phyloP scores from a whole-genome alignment of 176 grass and related monocot species.

The Aegilops tauschii region DNA sequence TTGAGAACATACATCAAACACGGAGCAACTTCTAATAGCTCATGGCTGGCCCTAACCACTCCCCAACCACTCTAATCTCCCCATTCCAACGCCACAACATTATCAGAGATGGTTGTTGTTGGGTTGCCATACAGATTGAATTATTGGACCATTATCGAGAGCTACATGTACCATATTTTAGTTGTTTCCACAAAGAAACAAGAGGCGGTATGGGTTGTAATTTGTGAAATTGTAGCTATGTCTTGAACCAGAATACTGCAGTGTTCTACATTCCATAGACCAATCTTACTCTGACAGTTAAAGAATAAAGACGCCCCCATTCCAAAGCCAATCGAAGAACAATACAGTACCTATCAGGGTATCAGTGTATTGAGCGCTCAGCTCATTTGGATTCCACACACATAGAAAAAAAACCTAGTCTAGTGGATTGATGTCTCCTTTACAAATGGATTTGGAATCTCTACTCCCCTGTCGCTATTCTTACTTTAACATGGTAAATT shows the following conservation, averaged over 20 bases:
- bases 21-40: background rate
- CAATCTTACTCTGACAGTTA: slow-evolving; percentile 23
- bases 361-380: background rate
- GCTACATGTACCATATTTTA: background rate
- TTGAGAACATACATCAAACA: slow-evolving; percentile 10
- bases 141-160: slow-evolving; percentile 37
- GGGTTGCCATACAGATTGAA: slow-evolving; percentile 18
- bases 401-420: background rate
- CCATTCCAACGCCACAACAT: slow-evolving; percentile 6
- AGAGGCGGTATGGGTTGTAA: background rate
- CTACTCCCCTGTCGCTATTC: background rate
- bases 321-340: background rate
- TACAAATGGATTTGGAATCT: slow-evolving; percentile 17
- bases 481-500: slow-evolving; percentile 24
- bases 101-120: slow-evolving; percentile 25
- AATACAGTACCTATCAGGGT: background rate
- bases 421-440: slow-evolving; percentile 9
- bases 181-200: slow-evolving; percentile 31
- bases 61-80: background rate
- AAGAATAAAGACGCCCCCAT: background rate
- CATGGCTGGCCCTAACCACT: background rate
- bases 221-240: slow-evolving; percentile 2
- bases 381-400: background rate
- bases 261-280: slow-evolving; percentile 6
- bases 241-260: slow-evolving; percentile 1